Evolutionary conservation across 345 rosid species (phyloP).

Genomic region (Luvunga scandens): DNA sequence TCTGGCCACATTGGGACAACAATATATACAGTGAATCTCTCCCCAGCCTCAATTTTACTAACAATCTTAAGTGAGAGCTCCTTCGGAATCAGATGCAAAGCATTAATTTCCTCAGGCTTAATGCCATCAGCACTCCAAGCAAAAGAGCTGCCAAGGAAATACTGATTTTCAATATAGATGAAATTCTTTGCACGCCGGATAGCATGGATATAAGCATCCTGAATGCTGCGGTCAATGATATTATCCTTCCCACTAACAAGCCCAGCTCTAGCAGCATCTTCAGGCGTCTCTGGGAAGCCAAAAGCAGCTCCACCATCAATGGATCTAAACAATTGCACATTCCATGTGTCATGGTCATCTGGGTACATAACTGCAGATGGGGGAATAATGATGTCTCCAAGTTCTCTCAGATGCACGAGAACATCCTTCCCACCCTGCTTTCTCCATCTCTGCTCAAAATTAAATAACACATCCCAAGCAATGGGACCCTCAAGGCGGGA

Average conservation of each 20-base stretch:
- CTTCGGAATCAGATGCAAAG: slow-evolving; percentile 87
- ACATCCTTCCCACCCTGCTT: slow-evolving; percentile 91
- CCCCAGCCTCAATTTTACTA: slow-evolving; percentile 88
- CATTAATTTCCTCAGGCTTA: slow-evolving; percentile 85
- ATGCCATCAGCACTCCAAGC: slow-evolving; percentile 81
- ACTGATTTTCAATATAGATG: slow-evolving; percentile 93
- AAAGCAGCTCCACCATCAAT: slow-evolving; percentile 99
- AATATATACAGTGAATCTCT: slow-evolving; percentile 76
- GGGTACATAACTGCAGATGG: slow-evolving; percentile 82
- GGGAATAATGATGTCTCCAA: slow-evolving; percentile 65
- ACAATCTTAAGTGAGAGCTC: slow-evolving; percentile 92
- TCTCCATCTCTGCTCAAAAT: slow-evolving; percentile 96
- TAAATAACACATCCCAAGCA: slow-evolving; percentile 95
- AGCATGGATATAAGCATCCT: slow-evolving; percentile 91
- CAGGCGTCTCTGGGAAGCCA: slow-evolving; percentile 96
- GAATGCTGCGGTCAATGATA: slow-evolving; percentile 92
- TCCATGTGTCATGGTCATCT: slow-evolving; percentile 86
- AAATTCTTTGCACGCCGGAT: slow-evolving; percentile 94
- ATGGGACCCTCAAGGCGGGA: slow-evolving; percentile 94
- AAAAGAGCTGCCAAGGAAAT: slow-evolving; percentile 92
- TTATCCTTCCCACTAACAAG: slow-evolving; percentile 97
- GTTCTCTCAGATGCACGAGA: slow-evolving; percentile 78
- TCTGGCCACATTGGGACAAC: slow-evolving; percentile 99
- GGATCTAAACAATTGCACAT: slow-evolving; percentile 92
- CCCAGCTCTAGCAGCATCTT: slow-evolving; percentile 92